These are phyloP conservation scores for Psidium guajava DNA, from an alignment of 345 rosid species.

Conservation along the genomic window DNA sequence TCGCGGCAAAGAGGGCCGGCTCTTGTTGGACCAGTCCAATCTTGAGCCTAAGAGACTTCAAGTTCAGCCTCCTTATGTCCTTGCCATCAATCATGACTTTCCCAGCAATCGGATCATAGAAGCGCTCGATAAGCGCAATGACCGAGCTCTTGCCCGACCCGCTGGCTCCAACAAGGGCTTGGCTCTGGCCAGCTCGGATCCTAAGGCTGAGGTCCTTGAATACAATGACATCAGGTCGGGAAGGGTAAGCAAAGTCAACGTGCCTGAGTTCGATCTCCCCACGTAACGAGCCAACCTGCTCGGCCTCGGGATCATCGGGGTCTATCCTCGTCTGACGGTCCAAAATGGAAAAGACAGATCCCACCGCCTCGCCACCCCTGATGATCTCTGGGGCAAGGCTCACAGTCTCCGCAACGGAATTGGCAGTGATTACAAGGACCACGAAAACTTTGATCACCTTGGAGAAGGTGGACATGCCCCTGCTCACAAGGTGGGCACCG, in stretches of 20 bases:
- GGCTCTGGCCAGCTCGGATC: conserved; percentile 95
- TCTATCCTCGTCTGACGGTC: conserved; percentile 80
- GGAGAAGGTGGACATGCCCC: conserved; percentile 85
- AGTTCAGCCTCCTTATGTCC: conserved; percentile 73
- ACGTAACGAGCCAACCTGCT: conserved; percentile 66
- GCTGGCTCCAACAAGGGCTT: conserved; percentile 95
- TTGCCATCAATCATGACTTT: conserved; percentile 96
- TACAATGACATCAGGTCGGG: conserved; percentile 74
- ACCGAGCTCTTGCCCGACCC: conserved; percentile 99
- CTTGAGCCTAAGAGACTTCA: conserved; percentile 78
- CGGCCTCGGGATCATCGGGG: conserved; percentile 85
- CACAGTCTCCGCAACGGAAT: conserved; percentile 97
- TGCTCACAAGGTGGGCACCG: conserved; percentile 81
- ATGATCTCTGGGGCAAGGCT: conserved; percentile 99
- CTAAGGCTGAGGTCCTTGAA: conserved; percentile 76
- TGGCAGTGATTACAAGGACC: conserved; percentile 88
- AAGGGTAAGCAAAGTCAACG: conserved; percentile 92
- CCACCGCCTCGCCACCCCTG: conserved; percentile 95
- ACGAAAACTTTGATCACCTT: conserved; percentile 98
- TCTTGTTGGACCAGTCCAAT: conserved; percentile 98
- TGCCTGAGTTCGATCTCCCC: conserved; percentile 96
- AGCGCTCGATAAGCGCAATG: conserved; percentile 82
- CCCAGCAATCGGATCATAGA: conserved; percentile 77
- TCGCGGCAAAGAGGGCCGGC: conserved; percentile 85
- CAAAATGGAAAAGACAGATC: conserved; percentile 82